phyloP scores from a whole-genome alignment of 176 grass and related monocot genomes.

The Ampelocalamus luodianensis region DNA sequence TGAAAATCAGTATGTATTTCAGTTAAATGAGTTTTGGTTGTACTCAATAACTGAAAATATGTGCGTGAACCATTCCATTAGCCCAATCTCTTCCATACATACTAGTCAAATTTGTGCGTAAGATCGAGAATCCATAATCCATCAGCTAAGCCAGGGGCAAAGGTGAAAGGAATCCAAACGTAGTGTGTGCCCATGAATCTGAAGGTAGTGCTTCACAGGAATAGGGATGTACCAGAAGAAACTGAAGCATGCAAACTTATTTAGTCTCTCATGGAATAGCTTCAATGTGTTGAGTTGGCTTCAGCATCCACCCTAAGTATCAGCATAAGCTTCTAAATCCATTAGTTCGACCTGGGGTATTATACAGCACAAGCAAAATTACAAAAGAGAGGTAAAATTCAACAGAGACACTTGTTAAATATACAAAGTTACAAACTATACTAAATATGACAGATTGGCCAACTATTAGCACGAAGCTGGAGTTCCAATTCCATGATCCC shows the following conservation, averaged over 20 bases:
- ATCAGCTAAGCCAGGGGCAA: slow-evolving; percentile 15
- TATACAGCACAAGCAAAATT: slow-evolving; percentile 16
- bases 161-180: not conserved
- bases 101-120: not conserved
- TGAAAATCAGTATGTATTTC: not conserved
- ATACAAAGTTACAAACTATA: not conserved
- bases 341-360: slow-evolving; percentile 36
- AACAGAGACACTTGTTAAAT: not conserved
- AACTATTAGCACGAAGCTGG: not conserved
- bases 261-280: slow-evolving; percentile 32
- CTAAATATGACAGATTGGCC: not conserved
- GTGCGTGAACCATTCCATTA: slow-evolving; percentile 7
- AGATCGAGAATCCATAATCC: not conserved
- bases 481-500: not conserved
- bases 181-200: not conserved
- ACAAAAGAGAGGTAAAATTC: slow-evolving; percentile 25
- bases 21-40: not conserved
- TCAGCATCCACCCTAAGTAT: slow-evolving; percentile 20
- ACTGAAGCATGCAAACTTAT: slow-evolving; percentile 35
- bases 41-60: slow-evolving; percentile 13
- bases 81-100: not conserved
- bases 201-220: not conserved
- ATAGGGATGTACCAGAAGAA: slow-evolving; percentile 42
- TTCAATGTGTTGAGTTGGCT: slow-evolving; percentile 19
- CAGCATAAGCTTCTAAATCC: slow-evolving; percentile 23